Percentiles rank a stretch among this genome's conserved stretches.
phyloP scores from a whole-genome alignment of 768 basidiomycete genomes.

The Russula foetens region DNA sequence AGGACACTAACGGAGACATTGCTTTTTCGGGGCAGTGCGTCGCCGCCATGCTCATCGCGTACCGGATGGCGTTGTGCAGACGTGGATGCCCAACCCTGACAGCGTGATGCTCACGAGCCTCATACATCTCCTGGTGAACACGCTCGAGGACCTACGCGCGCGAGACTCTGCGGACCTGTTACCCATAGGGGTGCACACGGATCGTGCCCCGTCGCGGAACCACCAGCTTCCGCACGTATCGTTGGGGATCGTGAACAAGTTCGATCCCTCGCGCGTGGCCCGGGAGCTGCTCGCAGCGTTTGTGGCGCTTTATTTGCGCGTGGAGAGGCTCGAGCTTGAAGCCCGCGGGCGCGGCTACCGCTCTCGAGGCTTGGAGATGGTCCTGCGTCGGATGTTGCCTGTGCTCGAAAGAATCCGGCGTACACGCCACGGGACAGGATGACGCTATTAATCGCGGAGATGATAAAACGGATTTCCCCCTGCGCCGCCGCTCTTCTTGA shows the following conservation, averaged over 20 bases:
- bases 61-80: neutral
- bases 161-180: neutral
- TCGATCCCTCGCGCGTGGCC: neutral
- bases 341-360: constrained; percentile 4
- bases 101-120: constrained; percentile 4
- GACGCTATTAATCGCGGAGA: neutral
- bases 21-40: constrained; percentile 8
- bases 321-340: neutral
- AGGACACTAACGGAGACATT: neutral
- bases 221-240: neutral
- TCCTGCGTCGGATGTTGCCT: constrained; percentile 1
- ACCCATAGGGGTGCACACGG: neutral
- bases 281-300: neutral
- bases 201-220: neutral
- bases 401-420: neutral
- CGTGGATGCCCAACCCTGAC: neutral
- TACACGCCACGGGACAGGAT: neutral
- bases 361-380: constrained; percentile 4
- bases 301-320: neutral
- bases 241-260: constrained; percentile 8
- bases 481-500: no score
- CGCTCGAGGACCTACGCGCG: neutral
- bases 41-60: neutral
- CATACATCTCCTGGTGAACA: neutral
- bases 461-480: no score